A percentile compares a stretch with the other conserved stretches of the same genome.
Evolutionary conservation across 129 eudicot genomes (phyloP).

Genomic region (Lactuca saligna): DNA sequence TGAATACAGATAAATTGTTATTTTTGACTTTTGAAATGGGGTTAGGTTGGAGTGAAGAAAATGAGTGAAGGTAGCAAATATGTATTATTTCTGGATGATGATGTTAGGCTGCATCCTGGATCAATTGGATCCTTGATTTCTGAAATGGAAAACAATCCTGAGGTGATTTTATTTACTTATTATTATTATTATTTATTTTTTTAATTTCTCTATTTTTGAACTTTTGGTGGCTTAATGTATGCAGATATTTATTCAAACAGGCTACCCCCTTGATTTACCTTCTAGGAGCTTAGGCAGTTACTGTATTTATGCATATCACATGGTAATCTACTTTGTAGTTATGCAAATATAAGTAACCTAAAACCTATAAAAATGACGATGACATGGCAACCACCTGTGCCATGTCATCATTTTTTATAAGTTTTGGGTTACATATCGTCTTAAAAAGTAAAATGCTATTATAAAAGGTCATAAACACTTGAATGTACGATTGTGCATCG

Average conservation of each 20-base stretch:
- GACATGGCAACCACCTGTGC: too few species aligned
- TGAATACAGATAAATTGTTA: not conserved
- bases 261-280: slow-evolving; percentile 83
- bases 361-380: too few species aligned
- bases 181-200: not conserved
- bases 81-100: slow-evolving; percentile 77
- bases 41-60: slow-evolving; percentile 72
- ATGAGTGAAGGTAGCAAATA: slow-evolving; percentile 76
- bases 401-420: too few species aligned
- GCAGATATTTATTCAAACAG: slow-evolving; percentile 88
- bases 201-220: not conserved
- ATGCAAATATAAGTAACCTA: not conserved
- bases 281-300: slow-evolving; percentile 96
- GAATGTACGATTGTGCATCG: too few species aligned
- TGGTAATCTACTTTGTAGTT: slow-evolving; percentile 51
- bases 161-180: slow-evolving; percentile 29
- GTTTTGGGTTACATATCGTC: too few species aligned
- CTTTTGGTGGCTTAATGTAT: slow-evolving; percentile 10
- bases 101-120: slow-evolving; percentile 81
- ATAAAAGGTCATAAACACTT: too few species aligned
- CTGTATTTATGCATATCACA: slow-evolving; percentile 89
- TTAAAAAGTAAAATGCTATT: too few species aligned
- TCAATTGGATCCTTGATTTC: slow-evolving; percentile 73
- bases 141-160: slow-evolving; percentile 78
- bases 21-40: not conserved